phyloP scores from a whole-genome alignment of 805 yeast species.

The Teunomyces kruisii region DNA sequence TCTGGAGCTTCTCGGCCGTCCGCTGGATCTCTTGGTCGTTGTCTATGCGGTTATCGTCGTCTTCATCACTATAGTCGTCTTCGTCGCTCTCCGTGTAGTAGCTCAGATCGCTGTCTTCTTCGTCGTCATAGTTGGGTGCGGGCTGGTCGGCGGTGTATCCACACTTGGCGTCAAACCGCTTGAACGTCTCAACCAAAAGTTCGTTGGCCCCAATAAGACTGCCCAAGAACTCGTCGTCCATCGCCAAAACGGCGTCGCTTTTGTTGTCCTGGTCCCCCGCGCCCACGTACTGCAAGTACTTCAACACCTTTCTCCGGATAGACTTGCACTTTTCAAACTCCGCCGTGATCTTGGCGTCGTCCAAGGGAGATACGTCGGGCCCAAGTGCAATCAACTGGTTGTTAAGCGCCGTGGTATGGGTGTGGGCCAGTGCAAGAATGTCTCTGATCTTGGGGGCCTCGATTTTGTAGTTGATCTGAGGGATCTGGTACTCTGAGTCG shows the following conservation, averaged over 20 bases:
- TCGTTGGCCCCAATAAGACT: conserved; percentile 87
- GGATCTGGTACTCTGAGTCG: conserved; percentile 58
- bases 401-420: conserved; percentile 66
- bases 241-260: conserved; percentile 22
- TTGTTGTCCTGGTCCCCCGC: conserved; percentile 38
- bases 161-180: conserved; percentile 59
- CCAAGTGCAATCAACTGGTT: conserved; percentile 45
- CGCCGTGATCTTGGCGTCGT: conserved; percentile 57
- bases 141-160: conserved; percentile 42
- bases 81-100: conserved; percentile 40
- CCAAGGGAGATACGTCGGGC: conserved; percentile 58
- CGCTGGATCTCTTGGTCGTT: conserved; percentile 4
- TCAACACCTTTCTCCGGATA: conserved; percentile 72
- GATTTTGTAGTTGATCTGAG: conserved; percentile 63
- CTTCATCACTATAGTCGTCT: conserved; percentile 35
- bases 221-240: conserved; percentile 84
- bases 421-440: conserved; percentile 71
- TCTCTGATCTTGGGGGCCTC: conserved; percentile 72
- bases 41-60: conserved; percentile 6
- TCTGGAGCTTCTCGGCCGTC: not conserved
- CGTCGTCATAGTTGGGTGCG: conserved; percentile 33
- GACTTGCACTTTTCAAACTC: conserved; percentile 74
- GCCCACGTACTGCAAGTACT: conserved; percentile 80
- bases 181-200: conserved; percentile 73
- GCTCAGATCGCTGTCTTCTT: conserved; percentile 22